Conservation (phyloP, 345 rosid species). For the Geranium rotundifolium region DNA sequence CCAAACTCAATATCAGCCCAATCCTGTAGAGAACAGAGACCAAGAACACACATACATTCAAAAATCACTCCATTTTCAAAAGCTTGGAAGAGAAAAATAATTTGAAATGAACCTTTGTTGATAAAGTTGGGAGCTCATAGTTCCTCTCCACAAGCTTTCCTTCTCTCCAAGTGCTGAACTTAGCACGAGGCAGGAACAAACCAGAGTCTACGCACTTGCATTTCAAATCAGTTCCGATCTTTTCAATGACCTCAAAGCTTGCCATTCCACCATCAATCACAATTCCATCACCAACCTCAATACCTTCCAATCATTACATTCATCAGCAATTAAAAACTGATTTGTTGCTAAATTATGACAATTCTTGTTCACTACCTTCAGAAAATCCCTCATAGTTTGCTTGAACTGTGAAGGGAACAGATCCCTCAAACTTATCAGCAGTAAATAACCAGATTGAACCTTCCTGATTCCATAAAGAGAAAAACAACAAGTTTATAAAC, state of each 20-base stretch:
- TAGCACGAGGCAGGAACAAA: slow-evolving; percentile 57
- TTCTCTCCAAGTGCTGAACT: slow-evolving; percentile 60
- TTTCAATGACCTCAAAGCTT: slow-evolving; percentile 54
- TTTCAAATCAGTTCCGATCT: slow-evolving; percentile 37
- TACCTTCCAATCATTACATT: slow-evolving; percentile 22
- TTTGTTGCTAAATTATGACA: background rate
- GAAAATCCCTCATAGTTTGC: slow-evolving; percentile 57
- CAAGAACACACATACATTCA: too few species aligned
- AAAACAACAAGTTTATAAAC: background rate
- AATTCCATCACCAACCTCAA: slow-evolving; percentile 58
- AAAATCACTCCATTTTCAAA: too few species aligned
- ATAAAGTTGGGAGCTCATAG: slow-evolving; percentile 40
- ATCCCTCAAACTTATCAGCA: slow-evolving; percentile 32
- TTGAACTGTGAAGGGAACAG: slow-evolving; percentile 45
- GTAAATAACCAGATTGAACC: slow-evolving; percentile 60
- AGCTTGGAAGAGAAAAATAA: background rate
- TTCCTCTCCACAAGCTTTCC: slow-evolving; percentile 42
- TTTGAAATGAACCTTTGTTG: slow-evolving; percentile 33
- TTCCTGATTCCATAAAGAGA: slow-evolving; percentile 26
- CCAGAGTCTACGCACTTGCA: slow-evolving; percentile 63
- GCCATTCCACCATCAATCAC: slow-evolving; percentile 78
- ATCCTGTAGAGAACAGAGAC: slow-evolving; percentile 25
- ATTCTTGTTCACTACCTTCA: slow-evolving; percentile 30
- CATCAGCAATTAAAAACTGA: background rate
- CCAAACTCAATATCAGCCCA: slow-evolving; percentile 61